Conservation (phyloP, 352 stramenopile species). For the Pythium guiyangense region DNA sequence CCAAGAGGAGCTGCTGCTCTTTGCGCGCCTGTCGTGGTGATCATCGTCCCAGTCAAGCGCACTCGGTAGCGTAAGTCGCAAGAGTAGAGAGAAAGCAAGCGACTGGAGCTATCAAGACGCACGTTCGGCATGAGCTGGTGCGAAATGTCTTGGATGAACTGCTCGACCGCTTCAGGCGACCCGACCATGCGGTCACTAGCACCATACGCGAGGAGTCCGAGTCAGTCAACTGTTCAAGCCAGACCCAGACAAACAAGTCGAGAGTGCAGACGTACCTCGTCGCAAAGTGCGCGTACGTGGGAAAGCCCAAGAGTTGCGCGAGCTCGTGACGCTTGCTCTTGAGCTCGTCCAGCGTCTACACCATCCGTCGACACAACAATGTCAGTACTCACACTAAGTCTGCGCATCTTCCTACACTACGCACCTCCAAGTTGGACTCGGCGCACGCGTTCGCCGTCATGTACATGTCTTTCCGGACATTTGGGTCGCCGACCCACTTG, state of each 20-base stretch:
- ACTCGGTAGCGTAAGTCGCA: neutral
- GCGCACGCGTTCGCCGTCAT: constrained; percentile 83
- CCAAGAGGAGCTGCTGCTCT: constrained; percentile 54
- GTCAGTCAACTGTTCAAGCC: neutral
- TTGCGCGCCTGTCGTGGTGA: constrained; percentile 34
- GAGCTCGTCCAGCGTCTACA: constrained; percentile 84
- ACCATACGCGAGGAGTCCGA: neutral
- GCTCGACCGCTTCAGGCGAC: constrained; percentile 54
- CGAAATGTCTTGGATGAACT: constrained; percentile 61
- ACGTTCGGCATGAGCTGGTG: constrained; percentile 72
- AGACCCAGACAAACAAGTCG: neutral
- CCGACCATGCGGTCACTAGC: constrained; percentile 84
- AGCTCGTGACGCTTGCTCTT: constrained; percentile 84
- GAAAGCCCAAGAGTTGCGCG: constrained; percentile 85
- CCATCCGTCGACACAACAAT: neutral
- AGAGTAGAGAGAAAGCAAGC: neutral
- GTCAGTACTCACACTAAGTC: neutral
- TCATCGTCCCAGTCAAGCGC: neutral
- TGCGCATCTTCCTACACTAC: constrained; percentile 4
- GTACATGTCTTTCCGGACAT: constrained; percentile 89
- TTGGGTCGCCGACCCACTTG: constrained; percentile 79
- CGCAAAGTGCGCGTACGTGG: constrained; percentile 86
- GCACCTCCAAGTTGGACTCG: constrained; percentile 60
- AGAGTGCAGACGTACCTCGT: constrained; percentile 76
- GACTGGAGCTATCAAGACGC: neutral